Conservation (phyloP, 2,329 filamentous ascomycete genomes). For the Aspergillus fructus region DNA sequence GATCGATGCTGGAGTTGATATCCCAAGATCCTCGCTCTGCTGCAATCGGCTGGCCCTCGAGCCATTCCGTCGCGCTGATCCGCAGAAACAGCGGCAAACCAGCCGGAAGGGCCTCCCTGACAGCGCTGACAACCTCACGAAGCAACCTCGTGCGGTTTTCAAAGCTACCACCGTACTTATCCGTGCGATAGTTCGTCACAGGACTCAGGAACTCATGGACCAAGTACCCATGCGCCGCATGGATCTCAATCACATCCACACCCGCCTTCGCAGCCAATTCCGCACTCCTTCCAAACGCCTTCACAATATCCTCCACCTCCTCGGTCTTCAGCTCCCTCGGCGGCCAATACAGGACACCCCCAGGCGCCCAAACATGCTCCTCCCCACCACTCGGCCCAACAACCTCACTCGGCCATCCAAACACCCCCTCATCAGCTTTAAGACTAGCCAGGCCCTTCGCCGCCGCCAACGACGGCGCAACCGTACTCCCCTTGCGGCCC, state of each 20-base stretch:
- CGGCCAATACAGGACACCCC: constrained; percentile 29
- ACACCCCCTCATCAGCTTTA: constrained; percentile 1
- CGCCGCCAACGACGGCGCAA: constrained; percentile 1
- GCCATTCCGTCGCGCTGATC: constrained; percentile 8
- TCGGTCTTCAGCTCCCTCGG: constrained; percentile 26
- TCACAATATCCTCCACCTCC: constrained; percentile 41
- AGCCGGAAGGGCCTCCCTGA: constrained; percentile 19
- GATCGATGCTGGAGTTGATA: constrained; percentile 36
- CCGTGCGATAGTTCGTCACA: constrained; percentile 46
- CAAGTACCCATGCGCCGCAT: constrained; percentile 49
- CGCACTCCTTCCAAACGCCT: constrained; percentile 43
- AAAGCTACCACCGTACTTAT: constrained; percentile 49
- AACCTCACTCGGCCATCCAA: constrained; percentile 6
- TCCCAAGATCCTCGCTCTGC: constrained; percentile 38
- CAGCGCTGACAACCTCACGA: constrained; percentile 48
- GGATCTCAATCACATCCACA: constrained; percentile 51
- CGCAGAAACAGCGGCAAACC: constrained; percentile 2
- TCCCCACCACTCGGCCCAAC: constrained; percentile 3
- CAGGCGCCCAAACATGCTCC: not conserved
- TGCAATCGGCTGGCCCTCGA: constrained; percentile 23
- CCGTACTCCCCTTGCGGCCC: constrained; percentile 3
- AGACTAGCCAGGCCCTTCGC: not conserved
- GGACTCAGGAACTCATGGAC: constrained; percentile 50
- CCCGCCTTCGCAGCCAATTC: constrained; percentile 53
- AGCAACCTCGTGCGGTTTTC: constrained; percentile 53